A percentile compares a stretch with the other conserved stretches of the same genome.
Conservation (phyloP, 225 moss, liverwort and hornwort species). For the Lunularia cruciata region DNA sequence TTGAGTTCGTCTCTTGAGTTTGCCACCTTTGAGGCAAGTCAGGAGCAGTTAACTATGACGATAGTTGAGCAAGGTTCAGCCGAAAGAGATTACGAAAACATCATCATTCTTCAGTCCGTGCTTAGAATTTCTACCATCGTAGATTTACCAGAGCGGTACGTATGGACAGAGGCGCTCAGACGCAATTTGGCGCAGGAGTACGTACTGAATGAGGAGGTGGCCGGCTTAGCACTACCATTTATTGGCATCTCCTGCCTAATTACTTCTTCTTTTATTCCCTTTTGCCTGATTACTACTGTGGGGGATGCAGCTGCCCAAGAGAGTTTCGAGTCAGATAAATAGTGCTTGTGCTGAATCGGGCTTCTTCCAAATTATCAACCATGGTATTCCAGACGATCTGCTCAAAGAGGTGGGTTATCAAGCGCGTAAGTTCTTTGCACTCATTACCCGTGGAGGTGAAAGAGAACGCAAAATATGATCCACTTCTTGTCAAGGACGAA, state of each 20-base stretch:
- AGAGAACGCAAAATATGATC: conserved; percentile 20
- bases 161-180: conserved; percentile 18
- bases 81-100: conserved; percentile 9
- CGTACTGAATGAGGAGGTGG: background rate
- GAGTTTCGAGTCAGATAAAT: conserved; percentile 6
- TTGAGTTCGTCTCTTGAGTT: conserved; percentile 1
- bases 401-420: background rate
- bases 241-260: background rate
- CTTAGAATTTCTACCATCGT: conserved; percentile 10
- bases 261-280: background rate
- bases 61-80: conserved; percentile 3
- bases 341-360: conserved; percentile 23
- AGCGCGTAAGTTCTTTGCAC: conserved; percentile 30
- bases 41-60: background rate
- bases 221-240: background rate
- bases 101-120: conserved; percentile 3
- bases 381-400: conserved; percentile 21
- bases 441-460: conserved; percentile 40
- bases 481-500: no score
- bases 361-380: conserved; percentile 38
- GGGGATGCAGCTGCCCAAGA: conserved; percentile 2
- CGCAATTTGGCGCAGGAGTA: conserved; percentile 13
- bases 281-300: background rate
- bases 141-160: conserved; percentile 16
- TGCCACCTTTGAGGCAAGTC: background rate